Conservation (phyloP, 169 alveolate species). For the Plasmodium vivax region DNA sequence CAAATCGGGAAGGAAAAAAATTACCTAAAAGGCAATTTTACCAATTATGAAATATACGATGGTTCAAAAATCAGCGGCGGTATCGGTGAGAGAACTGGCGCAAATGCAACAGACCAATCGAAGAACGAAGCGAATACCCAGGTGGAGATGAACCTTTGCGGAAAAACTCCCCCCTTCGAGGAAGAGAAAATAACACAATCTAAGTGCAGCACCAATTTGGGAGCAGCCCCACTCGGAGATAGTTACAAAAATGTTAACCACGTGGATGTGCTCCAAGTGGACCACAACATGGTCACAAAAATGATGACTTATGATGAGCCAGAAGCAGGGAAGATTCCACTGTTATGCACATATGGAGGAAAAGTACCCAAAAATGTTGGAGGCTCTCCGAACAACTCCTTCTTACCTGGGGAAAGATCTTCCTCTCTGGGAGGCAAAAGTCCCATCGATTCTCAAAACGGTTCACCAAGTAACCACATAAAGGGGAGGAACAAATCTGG, state of each 20-base stretch:
- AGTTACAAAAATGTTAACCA: neutral
- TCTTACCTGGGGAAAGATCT: neutral
- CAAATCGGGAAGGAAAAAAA: neutral
- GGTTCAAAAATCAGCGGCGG: neutral
- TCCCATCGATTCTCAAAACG: neutral
- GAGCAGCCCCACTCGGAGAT: neutral
- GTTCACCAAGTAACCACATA: neutral
- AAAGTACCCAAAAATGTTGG: neutral
- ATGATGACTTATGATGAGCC: neutral
- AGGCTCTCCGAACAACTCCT: conserved; percentile 20
- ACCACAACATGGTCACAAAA: neutral
- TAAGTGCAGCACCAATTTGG: neutral
- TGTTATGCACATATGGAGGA: neutral
- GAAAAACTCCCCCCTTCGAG: neutral
- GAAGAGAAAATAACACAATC: neutral
- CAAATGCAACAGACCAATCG: neutral
- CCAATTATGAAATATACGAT: conserved; percentile 16
- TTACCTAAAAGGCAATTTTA: neutral
- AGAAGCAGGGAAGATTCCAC: neutral
- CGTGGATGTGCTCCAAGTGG: neutral
- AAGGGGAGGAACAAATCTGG: neutral
- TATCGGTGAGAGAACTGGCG: neutral
- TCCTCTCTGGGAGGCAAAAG: neutral
- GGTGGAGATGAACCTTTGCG: neutral
- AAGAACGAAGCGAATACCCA: neutral